These are phyloP conservation scores for Phaeosphaeriaceae sp. DNA, from an alignment of 2,329 filamentous ascomycete genomes.

Conservation along the genomic window DNA sequence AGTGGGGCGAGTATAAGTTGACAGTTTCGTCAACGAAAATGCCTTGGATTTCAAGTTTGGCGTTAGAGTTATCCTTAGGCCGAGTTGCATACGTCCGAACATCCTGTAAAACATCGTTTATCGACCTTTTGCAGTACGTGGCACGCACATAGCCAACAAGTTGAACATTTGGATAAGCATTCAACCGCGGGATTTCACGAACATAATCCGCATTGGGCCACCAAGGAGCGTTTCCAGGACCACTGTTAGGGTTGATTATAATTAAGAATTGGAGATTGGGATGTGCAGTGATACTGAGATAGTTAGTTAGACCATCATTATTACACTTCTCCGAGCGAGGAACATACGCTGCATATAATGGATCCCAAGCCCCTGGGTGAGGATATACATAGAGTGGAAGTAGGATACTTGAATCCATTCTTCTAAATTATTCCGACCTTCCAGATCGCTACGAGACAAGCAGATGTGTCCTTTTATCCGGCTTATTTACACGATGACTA, in stretches of 20 bases:
- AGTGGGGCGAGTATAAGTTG: conserved; percentile 23
- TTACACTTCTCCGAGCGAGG: background rate
- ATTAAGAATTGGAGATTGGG: conserved; percentile 57
- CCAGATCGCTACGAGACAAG: background rate
- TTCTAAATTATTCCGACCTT: background rate
- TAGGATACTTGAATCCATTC: conserved; percentile 45
- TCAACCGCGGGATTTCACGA: conserved; percentile 51
- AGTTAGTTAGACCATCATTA: background rate
- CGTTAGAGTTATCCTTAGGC: conserved; percentile 28
- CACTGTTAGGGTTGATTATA: conserved; percentile 57
- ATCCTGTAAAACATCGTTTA: conserved; percentile 42
- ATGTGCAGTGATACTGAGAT: conserved; percentile 32
- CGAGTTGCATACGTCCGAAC: conserved; percentile 56
- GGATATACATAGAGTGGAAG: conserved; percentile 61
- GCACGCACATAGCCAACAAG: conserved; percentile 60
- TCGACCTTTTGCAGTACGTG: conserved; percentile 51
- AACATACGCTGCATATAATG: conserved; percentile 53
- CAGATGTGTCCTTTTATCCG: conserved; percentile 3
- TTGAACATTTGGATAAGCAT: conserved; percentile 53
- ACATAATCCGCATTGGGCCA: conserved; percentile 57
- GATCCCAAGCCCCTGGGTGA: conserved; percentile 54
- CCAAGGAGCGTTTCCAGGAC: conserved; percentile 53
- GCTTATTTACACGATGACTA: conserved; percentile 1
- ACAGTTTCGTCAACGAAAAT: conserved; percentile 62
- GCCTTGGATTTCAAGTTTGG: conserved; percentile 51